phyloP scores from a whole-genome alignment of 352 stramenopile species.

The Phytopythium delawarense region DNA sequence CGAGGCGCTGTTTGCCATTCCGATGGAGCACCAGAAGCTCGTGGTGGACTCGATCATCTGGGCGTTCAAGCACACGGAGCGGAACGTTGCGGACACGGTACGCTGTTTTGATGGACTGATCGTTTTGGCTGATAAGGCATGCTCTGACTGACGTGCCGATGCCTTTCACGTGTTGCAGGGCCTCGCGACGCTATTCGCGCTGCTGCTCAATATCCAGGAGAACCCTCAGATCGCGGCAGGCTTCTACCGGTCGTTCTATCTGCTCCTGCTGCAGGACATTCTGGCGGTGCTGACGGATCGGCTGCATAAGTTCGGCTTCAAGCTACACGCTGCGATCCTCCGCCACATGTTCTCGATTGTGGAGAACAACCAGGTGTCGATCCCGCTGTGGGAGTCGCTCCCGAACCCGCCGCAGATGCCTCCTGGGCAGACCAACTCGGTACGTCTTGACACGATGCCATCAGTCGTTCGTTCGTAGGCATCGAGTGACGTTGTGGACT shows the following conservation, averaged over 20 bases:
- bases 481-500: not conserved
- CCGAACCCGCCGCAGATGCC: constrained; percentile 61
- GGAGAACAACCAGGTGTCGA: constrained; percentile 94
- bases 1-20: constrained; percentile 95
- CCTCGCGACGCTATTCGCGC: constrained; percentile 94
- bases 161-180: constrained; percentile 37
- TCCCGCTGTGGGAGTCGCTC: constrained; percentile 94
- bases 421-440: constrained; percentile 74
- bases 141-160: not conserved
- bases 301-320: constrained; percentile 99
- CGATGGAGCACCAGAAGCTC: constrained; percentile 97
- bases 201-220: constrained; percentile 95
- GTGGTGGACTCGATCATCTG: constrained; percentile 99
- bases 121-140: not conserved
- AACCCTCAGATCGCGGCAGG: constrained; percentile 93
- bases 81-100: constrained; percentile 97
- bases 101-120: constrained; percentile 1
- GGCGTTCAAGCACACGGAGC: constrained; percentile 99
- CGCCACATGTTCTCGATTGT: constrained; percentile 98
- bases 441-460: constrained; percentile 14
- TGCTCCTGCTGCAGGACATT: constrained; percentile 93
- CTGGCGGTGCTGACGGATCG: constrained; percentile 97
- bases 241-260: constrained; percentile 98
- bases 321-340: constrained; percentile 97
- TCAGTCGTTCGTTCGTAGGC: not conserved